Base-by-base conservation (phyloP, 2,329 filamentous ascomycete genomes). In the Penicillium sp. region DNA sequence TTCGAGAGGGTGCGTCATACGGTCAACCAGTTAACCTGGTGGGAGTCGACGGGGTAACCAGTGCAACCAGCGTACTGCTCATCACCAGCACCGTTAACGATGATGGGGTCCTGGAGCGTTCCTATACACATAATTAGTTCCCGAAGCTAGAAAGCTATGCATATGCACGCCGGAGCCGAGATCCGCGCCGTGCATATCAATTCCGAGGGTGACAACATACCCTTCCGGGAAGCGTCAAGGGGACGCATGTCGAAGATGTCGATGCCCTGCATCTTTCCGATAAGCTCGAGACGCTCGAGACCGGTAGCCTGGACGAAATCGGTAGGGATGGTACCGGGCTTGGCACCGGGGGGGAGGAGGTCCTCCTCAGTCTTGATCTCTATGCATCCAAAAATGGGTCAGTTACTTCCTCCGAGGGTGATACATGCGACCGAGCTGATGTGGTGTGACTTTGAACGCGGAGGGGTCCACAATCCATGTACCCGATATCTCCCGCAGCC, bases 161-260 rank as follows among this genome's bases (percentile, higher is more conserved):
- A 37, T 39, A 37, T 26, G 49, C 37, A 31, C 44, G 44, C 44
- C 14, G 27, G 4, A 45, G n/a, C 22, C 29, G n/a, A 8, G 27
- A 39, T 44, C 31, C 19, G 49, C 26, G 14, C 16, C 19, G 35
- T 39, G 35, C 35, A 10, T 19, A 19, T 39, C 6, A 7, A 31
- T 44, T 31, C 22, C 47, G n/a, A 33, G 7, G 37, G 49, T 44
- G 51, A 35, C 46, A 22, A 56, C 82, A 65, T 83, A 90, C 93
- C 93, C 79, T 85, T 86, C 74, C 95, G 88, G 77, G 90, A 95
- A 64, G 93, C 84, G 77, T 98, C 95, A 70, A 99, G 86, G 63
- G 95, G 95, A 79, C 87, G 89, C 95, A 98, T 96, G 82, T 99
- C 93, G 82, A 99, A 99, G 76, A 98, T 84, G 76, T 99, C 95